These are phyloP conservation scores for Metarhizium album DNA, from an alignment of 2,329 filamentous ascomycete species.

Conservation along the genomic window DNA sequence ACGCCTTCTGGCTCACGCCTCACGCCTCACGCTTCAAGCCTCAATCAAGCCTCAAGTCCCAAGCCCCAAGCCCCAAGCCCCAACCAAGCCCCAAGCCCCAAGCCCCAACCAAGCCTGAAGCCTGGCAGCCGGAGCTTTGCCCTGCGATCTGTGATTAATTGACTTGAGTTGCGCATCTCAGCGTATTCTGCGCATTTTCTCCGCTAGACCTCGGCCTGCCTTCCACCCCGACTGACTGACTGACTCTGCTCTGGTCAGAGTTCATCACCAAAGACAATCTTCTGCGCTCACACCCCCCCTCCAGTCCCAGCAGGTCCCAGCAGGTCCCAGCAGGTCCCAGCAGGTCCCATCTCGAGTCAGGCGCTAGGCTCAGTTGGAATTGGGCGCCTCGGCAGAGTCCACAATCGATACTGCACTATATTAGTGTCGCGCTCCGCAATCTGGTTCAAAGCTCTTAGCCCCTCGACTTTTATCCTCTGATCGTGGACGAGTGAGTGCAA, in stretches of 20 bases:
- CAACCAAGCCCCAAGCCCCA: background rate
- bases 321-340: constrained; percentile 4
- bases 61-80: background rate
- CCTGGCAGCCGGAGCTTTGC: constrained; percentile 1
- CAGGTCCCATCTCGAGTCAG: constrained; percentile 16
- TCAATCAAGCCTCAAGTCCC: too few species aligned
- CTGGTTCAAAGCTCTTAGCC: constrained; percentile 18
- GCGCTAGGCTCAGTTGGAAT: constrained; percentile 26
- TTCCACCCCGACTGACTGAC: background rate
- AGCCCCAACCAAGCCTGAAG: too few species aligned
- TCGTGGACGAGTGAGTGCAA: constrained; percentile 14
- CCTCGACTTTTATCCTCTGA: constrained; percentile 14
- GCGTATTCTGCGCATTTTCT: background rate
- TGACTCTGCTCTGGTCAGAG: constrained; percentile 3
- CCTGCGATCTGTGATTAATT: constrained; percentile 5
- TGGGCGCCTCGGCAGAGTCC: constrained; percentile 21
- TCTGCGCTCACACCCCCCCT: constrained; percentile 1
- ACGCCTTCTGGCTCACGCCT: background rate
- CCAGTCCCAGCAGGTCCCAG: constrained; percentile 1
- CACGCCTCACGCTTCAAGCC: background rate
- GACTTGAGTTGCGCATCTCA: background rate
- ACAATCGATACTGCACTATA: constrained; percentile 26
- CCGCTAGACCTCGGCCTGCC: background rate
- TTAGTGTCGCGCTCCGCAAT: constrained; percentile 29
- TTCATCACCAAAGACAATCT: constrained; percentile 2